Conservation (phyloP, 768 basidiomycete species). For the Suillus fuscotomentosus region DNA sequence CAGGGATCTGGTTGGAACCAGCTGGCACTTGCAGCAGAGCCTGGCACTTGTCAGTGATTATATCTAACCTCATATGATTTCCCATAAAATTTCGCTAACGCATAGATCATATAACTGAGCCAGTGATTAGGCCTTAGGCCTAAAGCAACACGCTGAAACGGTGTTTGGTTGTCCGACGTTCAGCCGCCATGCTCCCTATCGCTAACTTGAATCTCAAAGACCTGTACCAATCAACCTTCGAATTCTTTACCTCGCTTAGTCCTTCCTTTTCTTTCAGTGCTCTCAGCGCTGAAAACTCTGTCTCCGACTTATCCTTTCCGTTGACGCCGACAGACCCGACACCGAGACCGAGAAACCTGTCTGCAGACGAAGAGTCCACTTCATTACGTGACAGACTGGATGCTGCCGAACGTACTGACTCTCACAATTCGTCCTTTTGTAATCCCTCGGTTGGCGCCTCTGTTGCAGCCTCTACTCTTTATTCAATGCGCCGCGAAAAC, state of each 20-base stretch:
- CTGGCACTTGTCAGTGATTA: constrained; percentile 1
- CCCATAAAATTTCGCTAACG: constrained; percentile 10
- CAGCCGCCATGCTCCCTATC: constrained; percentile 42
- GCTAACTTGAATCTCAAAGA: constrained; percentile 46
- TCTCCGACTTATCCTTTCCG: constrained; percentile 25
- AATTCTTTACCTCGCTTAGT: constrained; percentile 52
- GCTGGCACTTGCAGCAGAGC: background rate
- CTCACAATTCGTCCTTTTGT: constrained; percentile 28
- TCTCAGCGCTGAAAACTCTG: constrained; percentile 25
- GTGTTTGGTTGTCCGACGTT: constrained; percentile 36
- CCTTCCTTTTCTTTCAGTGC: constrained; percentile 32
- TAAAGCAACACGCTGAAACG: constrained; percentile 1
- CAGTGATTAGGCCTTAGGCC: constrained; percentile 35
- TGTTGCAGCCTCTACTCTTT: constrained; percentile 42
- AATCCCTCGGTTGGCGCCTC: constrained; percentile 32
- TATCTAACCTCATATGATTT: constrained; percentile 7
- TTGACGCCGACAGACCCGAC: constrained; percentile 32
- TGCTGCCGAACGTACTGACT: constrained; percentile 34
- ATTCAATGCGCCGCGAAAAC: constrained; percentile 50
- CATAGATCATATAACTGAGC: constrained; percentile 15
- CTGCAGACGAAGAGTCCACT: constrained; percentile 42
- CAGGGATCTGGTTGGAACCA: background rate
- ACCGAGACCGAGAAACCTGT: constrained; percentile 17
- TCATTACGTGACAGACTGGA: constrained; percentile 43
- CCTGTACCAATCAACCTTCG: constrained; percentile 56